phyloP scores from a whole-genome alignment of 2,329 filamentous ascomycete species.

The Gyromitra esculenta region DNA sequence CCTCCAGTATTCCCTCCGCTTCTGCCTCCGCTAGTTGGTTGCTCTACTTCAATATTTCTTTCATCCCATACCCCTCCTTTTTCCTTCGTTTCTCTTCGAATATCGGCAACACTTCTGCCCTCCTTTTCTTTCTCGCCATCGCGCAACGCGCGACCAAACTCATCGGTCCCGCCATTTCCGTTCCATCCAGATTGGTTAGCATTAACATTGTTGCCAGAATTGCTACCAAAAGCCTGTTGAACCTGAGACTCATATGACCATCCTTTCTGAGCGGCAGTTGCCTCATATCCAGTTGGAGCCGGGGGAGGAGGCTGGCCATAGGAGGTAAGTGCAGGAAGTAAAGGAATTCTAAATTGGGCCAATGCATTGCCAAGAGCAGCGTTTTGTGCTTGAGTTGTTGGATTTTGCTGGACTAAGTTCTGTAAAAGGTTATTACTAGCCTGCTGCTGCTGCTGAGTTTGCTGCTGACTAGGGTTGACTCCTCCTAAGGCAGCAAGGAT shows the following conservation, averaged over 20 bases:
- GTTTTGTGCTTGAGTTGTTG: conserved; percentile 26
- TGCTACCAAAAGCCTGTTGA: conserved; percentile 48
- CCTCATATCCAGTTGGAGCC: conserved; percentile 36
- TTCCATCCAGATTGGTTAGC: conserved; percentile 49
- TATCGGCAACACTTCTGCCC: conserved; percentile 49
- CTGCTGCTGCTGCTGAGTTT: conserved; percentile 46
- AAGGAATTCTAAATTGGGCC: conserved; percentile 45
- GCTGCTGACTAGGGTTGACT: conserved; percentile 39
- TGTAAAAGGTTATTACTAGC: conserved; percentile 48
- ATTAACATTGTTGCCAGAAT: conserved; percentile 34
- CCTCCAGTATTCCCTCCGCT: conserved; percentile 38
- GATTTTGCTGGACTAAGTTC: conserved; percentile 50
- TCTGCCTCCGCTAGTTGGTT: conserved; percentile 28
- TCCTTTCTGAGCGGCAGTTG: conserved; percentile 34
- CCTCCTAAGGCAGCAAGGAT: conserved; percentile 53
- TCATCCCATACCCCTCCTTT: conserved; percentile 50
- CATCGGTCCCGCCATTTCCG: conserved; percentile 45
- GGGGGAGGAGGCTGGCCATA: conserved; percentile 40
- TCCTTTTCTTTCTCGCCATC: conserved; percentile 53
- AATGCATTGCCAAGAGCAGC: conserved; percentile 46
- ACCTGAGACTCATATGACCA: conserved; percentile 48
- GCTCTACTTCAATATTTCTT: conserved; percentile 46
- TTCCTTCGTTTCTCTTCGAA: conserved; percentile 52
- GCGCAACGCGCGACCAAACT: conserved; percentile 50
- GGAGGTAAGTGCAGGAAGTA: conserved; percentile 32